Base-by-base conservation (phyloP, 1,284 basidiomycete species). In the Phenoliferia sp. region DNA sequence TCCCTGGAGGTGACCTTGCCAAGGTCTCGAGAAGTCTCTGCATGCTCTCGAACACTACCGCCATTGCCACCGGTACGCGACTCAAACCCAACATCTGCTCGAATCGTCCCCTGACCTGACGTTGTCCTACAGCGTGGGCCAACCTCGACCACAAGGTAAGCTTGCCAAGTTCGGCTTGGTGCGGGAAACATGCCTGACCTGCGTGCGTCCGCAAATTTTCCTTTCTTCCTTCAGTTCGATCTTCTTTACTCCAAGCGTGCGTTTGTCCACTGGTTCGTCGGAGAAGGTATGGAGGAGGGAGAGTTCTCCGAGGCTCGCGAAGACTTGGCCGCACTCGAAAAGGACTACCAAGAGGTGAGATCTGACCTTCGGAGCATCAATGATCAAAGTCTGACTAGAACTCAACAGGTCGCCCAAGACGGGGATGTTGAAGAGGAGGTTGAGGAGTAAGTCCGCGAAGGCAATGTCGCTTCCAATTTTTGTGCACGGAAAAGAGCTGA, bases 1-100 rank as follows among this genome's bases (percentile, higher is more conserved):
- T 99, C 52, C 92, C 93, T 65, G 90, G 91, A 60, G 94, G 94
- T 75, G 95, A 99, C 79, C 88, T 98, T 69, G 95, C 95, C 67
- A 94, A 93, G 85, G 88, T 90, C 35, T 89, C 87, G 66, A 90
- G 95, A 79, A 94, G 92, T 80, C 85, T 98, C 73, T 98, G 94
- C 85, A 98, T 97, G 94, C 84, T 98, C 67, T 94, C 92, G 73
- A 91, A 89, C 83, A 95, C 92, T 67, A 95, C 93, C 57, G 89
- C 93, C 64, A 98, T 98, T 79, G 91, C 93, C 94, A 99, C 84
- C 90, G n/a, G n/a, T n/a, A n/a, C n/a, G n/a, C n/a, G n/a, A n/a
- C n/a, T n/a, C n/a, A 96, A 86, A 99, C 99, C 83, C 99, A 99
- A 80, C 95, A 99, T 80, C 86, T 99, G 75, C 87, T 99, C 67